Evolutionary conservation across 768 basidiomycete species (phyloP), one percentile per base, ranked within the genome.

Genomic region (Dacryopinax primogenitus): DNA sequence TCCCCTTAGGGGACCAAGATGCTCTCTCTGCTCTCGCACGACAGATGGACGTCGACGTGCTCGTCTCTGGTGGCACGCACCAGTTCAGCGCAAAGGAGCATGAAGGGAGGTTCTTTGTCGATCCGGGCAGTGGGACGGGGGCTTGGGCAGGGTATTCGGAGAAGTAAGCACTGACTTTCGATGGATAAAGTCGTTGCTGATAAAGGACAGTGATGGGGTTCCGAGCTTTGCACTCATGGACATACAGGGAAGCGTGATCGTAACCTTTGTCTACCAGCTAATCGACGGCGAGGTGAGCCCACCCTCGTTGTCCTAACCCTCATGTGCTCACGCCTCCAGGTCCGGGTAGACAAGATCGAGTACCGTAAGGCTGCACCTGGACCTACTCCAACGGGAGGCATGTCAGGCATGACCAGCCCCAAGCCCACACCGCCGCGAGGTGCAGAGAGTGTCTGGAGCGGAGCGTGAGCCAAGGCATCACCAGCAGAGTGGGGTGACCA

Each of bases 171-270:
- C 87, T 87, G 70, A 63, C 81, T 75, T 26, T 58, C n/a, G n/a
- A n/a, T n/a, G n/a, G n/a, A n/a, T n/a, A n/a, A n/a, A n/a, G n/a
- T n/a, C n/a, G n/a, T n/a, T n/a, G n/a, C n/a, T 63, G 62, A 37
- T 18, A 37, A 44, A 15, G 51, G 9, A 6, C 70, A 93, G 92
- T 2, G 91, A 92, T 32, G 86, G 88, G 1, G 92, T 83, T 1
- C 95, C 96, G 0, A 93, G 92, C 1, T 99, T 99, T 72, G 96
- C 96, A 0, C 77, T 98, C 47, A 92, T 99, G 88, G 96, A 98
- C 73, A 87, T 99, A 35, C 96, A 99, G 76, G 96, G 96, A 3
- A 85, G 91, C 1, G 92, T 95, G 11, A 90, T 99, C 34, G 93
- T 96, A 28, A 98, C 95, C 1, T 98, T 96, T 71, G 93, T 98